Conservation (phyloP, 306 rosid genomes). For the Rosa rugosa region DNA sequence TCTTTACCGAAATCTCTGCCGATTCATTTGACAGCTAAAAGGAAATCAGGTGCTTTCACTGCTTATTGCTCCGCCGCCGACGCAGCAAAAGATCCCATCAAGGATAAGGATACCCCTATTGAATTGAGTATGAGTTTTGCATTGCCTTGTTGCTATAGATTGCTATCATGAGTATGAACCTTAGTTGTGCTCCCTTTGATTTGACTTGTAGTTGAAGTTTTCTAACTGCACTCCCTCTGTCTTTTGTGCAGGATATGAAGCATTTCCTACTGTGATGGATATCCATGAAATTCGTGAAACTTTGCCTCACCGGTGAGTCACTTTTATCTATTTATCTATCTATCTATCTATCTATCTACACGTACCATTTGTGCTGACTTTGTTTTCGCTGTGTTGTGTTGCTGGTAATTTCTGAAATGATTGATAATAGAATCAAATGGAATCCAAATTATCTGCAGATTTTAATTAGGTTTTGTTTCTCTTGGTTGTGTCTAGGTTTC, state of each 20-base stretch:
- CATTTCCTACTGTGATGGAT: slow-evolving; percentile 82
- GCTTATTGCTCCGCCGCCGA: slow-evolving; percentile 33
- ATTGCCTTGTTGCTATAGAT: not conserved
- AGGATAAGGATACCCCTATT: slow-evolving; percentile 46
- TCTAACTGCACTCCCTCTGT: not conserved
- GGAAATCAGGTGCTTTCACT: slow-evolving; percentile 26
- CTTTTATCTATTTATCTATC: not conserved
- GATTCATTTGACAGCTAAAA: slow-evolving; percentile 22
- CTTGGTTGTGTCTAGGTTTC: slow-evolving; percentile 56
- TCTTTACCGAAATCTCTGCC: slow-evolving; percentile 40
- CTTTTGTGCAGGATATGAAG: slow-evolving; percentile 57
- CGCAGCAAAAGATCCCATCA: slow-evolving; percentile 32
- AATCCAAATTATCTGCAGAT: not conserved
- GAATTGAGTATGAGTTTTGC: slow-evolving; percentile 45
- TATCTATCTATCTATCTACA: not conserved
- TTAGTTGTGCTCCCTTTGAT: not conserved
- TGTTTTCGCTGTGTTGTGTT: not conserved
- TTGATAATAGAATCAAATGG: not conserved
- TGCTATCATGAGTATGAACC: not conserved
- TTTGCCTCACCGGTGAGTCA: slow-evolving; percentile 75
- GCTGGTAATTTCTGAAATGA: not conserved
- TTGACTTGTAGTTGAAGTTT: not conserved
- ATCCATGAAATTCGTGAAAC: slow-evolving; percentile 79
- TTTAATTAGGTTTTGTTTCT: not conserved
- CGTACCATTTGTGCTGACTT: not conserved